Percentiles rank a stretch among this genome's conserved stretches.
These are phyloP conservation scores for Cutaneotrichosporon sp. DNA, from an alignment of 1,284 basidiomycete genomes.

Conservation along the genomic window DNA sequence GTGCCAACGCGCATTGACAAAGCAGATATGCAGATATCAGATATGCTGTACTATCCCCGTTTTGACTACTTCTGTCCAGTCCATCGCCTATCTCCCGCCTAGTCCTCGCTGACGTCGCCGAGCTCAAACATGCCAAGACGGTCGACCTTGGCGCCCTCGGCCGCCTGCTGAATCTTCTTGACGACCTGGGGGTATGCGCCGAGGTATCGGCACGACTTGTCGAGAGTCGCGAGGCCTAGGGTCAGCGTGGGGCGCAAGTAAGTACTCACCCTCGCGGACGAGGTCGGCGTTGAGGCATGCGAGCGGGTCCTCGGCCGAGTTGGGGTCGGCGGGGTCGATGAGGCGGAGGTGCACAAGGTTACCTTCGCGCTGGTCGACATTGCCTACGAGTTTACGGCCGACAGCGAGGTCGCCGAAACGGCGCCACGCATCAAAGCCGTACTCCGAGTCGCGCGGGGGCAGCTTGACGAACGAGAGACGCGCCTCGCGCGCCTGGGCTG, in stretches of 20 bases:
- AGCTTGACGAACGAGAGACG: constrained; percentile 67
- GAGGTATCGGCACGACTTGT: constrained; percentile 72
- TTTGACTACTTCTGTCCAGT: background rate
- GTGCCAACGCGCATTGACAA: no score
- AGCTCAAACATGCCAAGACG: constrained; percentile 80
- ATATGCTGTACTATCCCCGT: background rate
- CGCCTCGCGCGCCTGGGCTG: constrained; percentile 57
- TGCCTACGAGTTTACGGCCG: constrained; percentile 82
- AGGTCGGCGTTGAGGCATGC: constrained; percentile 79
- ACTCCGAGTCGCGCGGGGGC: constrained; percentile 69
- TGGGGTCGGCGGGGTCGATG: constrained; percentile 73
- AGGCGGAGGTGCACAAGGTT: constrained; percentile 72
- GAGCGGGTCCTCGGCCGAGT: constrained; percentile 60
- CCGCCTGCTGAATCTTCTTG: constrained; percentile 59
- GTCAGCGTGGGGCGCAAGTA: no score
- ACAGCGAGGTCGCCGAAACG: constrained; percentile 79
- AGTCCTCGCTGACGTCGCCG: constrained; percentile 27
- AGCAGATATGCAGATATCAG: constrained; percentile 2
- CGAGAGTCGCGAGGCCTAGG: constrained; percentile 65
- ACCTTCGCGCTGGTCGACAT: constrained; percentile 78
- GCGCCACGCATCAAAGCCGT: constrained; percentile 73
- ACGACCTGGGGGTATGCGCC: constrained; percentile 63
- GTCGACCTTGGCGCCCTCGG: constrained; percentile 64
- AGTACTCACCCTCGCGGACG: constrained; percentile 49
- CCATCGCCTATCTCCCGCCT: background rate